phyloP scores from a whole-genome alignment of 1,139 yeast species.

The Sugiyamaella pinicola region DNA sequence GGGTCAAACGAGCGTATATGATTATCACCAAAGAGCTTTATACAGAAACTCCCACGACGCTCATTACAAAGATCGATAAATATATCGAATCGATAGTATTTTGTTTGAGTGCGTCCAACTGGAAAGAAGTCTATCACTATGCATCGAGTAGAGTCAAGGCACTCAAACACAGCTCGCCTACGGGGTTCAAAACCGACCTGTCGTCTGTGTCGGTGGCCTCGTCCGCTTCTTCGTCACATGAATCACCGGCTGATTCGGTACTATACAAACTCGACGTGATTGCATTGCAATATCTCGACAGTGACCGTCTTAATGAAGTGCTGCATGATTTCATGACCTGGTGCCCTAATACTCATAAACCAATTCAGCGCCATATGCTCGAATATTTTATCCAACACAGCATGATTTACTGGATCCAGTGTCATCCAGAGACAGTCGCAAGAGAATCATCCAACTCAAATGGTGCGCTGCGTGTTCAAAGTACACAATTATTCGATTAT shows the following conservation, averaged over 20 bases:
- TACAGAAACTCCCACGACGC: constrained; percentile 20
- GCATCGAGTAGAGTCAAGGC: constrained; percentile 20
- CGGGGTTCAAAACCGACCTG: not conserved
- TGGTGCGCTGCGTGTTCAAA: constrained; percentile 26
- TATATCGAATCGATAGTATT: constrained; percentile 51
- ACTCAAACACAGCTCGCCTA: not conserved
- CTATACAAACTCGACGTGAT: constrained; percentile 56
- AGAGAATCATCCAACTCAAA: constrained; percentile 37
- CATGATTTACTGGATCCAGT: constrained; percentile 56
- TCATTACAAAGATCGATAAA: constrained; percentile 49
- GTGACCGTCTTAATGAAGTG: constrained; percentile 45
- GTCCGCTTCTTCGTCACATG: constrained; percentile 10
- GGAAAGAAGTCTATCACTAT: constrained; percentile 43
- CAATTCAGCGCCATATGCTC: constrained; percentile 57
- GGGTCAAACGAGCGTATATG: constrained; percentile 20
- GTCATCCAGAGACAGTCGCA: constrained; percentile 56
- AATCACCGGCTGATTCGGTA: constrained; percentile 40
- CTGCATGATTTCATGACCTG: constrained; percentile 48
- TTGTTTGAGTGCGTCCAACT: constrained; percentile 59
- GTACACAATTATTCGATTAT: constrained; percentile 33
- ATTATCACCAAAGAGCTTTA: constrained; percentile 19
- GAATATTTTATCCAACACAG: constrained; percentile 54
- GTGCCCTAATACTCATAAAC: constrained; percentile 50
- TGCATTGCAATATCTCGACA: constrained; percentile 52
- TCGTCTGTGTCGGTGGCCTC: not conserved